Percentiles rank a stretch among this genome's conserved stretches.
These are phyloP conservation scores for Trichoderma orchidacearum DNA, from an alignment of 495 filamentous ascomycete genomes.

Conservation along the genomic window DNA sequence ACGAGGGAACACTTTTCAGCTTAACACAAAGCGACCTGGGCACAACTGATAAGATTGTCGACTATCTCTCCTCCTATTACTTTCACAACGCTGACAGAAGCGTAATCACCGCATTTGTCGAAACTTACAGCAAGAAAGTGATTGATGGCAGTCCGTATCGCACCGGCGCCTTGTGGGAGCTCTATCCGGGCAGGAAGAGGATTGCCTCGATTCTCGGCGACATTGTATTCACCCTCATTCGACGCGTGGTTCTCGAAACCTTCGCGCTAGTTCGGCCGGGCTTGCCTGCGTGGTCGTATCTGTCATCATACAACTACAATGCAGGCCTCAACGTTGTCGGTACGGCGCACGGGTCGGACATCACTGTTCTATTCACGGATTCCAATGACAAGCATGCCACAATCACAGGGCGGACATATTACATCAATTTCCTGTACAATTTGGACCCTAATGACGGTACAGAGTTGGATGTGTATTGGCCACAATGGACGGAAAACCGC, in stretches of 20 bases:
- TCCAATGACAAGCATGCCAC: slow-evolving; percentile 46
- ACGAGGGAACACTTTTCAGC: slow-evolving; percentile 45
- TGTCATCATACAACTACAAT: slow-evolving; percentile 38
- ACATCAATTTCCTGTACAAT: slow-evolving; percentile 50
- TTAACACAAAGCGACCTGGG: slow-evolving; percentile 52
- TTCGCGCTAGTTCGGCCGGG: slow-evolving; percentile 24
- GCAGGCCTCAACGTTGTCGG: slow-evolving; percentile 42
- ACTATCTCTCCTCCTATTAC: slow-evolving; percentile 45
- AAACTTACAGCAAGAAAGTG: slow-evolving; percentile 35
- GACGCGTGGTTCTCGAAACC: slow-evolving; percentile 39
- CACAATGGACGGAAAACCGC: slow-evolving; percentile 39
- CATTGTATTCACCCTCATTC: slow-evolving; percentile 47
- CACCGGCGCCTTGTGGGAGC: slow-evolving; percentile 43
- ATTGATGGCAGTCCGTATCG: slow-evolving; percentile 49
- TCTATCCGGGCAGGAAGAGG: slow-evolving; percentile 46
- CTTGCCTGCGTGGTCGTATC: slow-evolving; percentile 41
- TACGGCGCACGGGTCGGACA: slow-evolving; percentile 32
- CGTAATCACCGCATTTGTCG: slow-evolving; percentile 39
- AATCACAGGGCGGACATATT: slow-evolving; percentile 44
- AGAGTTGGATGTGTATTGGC: slow-evolving; percentile 37
- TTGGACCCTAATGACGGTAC: slow-evolving; percentile 46
- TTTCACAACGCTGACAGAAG: slow-evolving; percentile 32
- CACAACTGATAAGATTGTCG: slow-evolving; percentile 37
- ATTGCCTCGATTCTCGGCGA: slow-evolving; percentile 45
- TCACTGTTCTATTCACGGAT: slow-evolving; percentile 33